Percentiles rank a stretch among this genome's conserved stretches.
phyloP scores from a whole-genome alignment of 768 basidiomycete genomes.

The Hygrocybe coccinea region DNA sequence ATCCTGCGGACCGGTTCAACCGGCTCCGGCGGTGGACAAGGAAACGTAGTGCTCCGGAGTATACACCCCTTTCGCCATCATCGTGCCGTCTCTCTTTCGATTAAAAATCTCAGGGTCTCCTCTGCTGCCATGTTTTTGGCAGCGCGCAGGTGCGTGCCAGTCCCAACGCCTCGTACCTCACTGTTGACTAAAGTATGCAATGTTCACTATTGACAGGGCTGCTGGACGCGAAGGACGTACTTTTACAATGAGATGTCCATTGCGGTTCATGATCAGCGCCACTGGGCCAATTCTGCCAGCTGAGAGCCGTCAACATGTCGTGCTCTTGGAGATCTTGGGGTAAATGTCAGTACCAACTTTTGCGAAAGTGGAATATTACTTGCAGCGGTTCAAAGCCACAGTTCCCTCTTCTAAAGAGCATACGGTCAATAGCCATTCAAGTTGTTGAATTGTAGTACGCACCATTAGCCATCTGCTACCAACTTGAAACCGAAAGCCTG shows the following conservation, averaged over 20 bases:
- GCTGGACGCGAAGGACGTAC: slow-evolving; percentile 31
- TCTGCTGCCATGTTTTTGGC: slow-evolving; percentile 46
- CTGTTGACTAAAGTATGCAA: slow-evolving; percentile 43
- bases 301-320: slow-evolving; percentile 40
- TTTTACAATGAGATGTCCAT: slow-evolving; percentile 60
- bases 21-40: not conserved
- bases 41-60: not conserved
- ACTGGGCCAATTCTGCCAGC: slow-evolving; percentile 47
- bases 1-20: not conserved
- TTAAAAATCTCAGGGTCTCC: slow-evolving; percentile 39
- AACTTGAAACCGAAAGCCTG: not conserved
- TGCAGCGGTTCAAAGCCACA: slow-evolving; percentile 38
- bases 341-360: slow-evolving; percentile 4
- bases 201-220: slow-evolving; percentile 9
- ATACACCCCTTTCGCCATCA: not conserved
- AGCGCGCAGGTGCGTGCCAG: slow-evolving; percentile 48
- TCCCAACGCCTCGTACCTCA: slow-evolving; percentile 42
- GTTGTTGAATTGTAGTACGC: slow-evolving; percentile 1
- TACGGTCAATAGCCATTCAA: not conserved
- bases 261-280: slow-evolving; percentile 43
- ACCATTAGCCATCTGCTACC: slow-evolving; percentile 20
- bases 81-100: slow-evolving; percentile 8
- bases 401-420: slow-evolving; percentile 22
- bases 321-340: slow-evolving; percentile 51
- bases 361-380: slow-evolving; percentile 10